A percentile compares a stretch with the other conserved stretches of the same genome.
phyloP scores from a whole-genome alignment of 1,139 yeast genomes.

The Candida neerlandica region DNA sequence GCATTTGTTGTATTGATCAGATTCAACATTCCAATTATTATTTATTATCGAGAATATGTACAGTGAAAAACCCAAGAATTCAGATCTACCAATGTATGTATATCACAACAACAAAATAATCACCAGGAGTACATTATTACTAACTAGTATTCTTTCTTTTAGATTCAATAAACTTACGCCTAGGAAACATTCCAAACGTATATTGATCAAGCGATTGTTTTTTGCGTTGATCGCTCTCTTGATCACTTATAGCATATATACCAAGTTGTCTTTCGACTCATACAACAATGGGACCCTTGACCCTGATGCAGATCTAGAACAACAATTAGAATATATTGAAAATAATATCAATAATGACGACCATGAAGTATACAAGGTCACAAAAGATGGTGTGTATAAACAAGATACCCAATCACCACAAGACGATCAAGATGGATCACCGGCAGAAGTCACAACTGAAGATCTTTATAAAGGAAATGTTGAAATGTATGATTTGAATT shows the following conservation, averaged over 20 bases:
- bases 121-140: background rate
- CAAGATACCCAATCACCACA: constrained; percentile 6
- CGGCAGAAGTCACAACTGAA: constrained; percentile 17
- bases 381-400: constrained; percentile 38
- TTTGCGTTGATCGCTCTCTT: constrained; percentile 12
- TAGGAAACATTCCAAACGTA: constrained; percentile 15
- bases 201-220: constrained; percentile 15
- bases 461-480: constrained; percentile 39
- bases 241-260: constrained; percentile 15
- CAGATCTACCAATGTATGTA: constrained; percentile 51
- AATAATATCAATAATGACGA: constrained; percentile 10
- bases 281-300: background rate
- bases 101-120: background rate
- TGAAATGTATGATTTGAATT: constrained; percentile 62
- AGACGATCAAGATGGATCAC: constrained; percentile 5
- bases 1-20: background rate
- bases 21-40: background rate
- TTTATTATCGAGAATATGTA: constrained; percentile 30
- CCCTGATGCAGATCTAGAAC: constrained; percentile 1
- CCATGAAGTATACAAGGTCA: constrained; percentile 36
- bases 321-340: background rate
- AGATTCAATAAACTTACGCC: constrained; percentile 18
- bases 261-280: constrained; percentile 6
- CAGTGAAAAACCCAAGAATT: constrained; percentile 33
- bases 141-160: background rate